These are phyloP conservation scores for Zoysia japonica DNA, from an alignment of 176 grass and related monocot species.

Conservation along the genomic window DNA sequence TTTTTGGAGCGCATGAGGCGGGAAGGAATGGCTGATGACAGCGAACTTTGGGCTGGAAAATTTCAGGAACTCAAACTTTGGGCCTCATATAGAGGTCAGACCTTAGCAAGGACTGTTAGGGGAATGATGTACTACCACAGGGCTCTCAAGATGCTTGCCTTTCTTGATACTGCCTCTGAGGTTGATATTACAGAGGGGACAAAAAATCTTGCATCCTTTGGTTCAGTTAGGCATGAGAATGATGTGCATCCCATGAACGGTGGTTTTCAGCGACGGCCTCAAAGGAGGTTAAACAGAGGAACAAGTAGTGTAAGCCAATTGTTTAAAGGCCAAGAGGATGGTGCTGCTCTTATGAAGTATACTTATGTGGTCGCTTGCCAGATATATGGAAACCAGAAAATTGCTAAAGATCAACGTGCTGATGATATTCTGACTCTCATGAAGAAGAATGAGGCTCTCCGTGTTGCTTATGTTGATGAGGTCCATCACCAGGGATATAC, in stretches of 20 bases:
- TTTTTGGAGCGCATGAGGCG: conserved; percentile 90
- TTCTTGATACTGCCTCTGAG: conserved; percentile 93
- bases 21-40: conserved; percentile 72
- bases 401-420: conserved; percentile 68
- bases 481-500: conserved; percentile 39
- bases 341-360: conserved; percentile 87
- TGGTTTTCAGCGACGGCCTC: conserved; percentile 51
- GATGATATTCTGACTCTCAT: conserved; percentile 86
- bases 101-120: conserved; percentile 79
- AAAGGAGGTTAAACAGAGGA: conserved; percentile 60
- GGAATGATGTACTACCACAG: conserved; percentile 99
- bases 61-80: conserved; percentile 85
- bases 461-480: conserved; percentile 97
- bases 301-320: conserved; percentile 66
- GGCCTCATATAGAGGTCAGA: conserved; percentile 96
- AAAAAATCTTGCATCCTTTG: conserved; percentile 66
- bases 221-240: conserved; percentile 69
- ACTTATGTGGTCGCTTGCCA: conserved; percentile 94
- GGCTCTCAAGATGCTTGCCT: conserved; percentile 96
- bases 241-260: conserved; percentile 50
- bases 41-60: conserved; percentile 71
- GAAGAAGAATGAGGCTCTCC: conserved; percentile 89
- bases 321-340: conserved; percentile 90
- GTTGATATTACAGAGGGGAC: conserved; percentile 82
- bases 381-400: conserved; percentile 94